Conservation (phyloP, 1,284 basidiomycete species). For the Cutaneotrichosporon sp. region DNA sequence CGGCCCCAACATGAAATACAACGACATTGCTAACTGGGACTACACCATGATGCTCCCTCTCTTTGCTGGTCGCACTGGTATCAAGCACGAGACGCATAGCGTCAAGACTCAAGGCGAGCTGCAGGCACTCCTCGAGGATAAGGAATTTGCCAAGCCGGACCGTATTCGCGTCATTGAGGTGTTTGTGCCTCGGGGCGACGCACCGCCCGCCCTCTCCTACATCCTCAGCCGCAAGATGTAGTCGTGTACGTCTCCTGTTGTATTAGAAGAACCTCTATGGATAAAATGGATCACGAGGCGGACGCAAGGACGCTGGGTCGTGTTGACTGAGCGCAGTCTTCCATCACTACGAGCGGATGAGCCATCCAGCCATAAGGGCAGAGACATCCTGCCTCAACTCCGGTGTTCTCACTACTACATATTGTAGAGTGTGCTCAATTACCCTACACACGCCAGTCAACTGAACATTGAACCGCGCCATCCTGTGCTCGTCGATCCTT, state of each 20-base stretch:
- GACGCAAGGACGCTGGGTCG: too few relatives aligned
- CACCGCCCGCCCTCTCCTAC: conserved; percentile 19
- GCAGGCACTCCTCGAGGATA: conserved; percentile 54
- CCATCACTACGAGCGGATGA: too few relatives aligned
- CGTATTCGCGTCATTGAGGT: conserved; percentile 51
- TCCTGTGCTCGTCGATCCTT: too few relatives aligned
- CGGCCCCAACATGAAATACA: conserved; percentile 52
- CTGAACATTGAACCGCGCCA: too few relatives aligned
- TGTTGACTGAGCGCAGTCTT: too few relatives aligned
- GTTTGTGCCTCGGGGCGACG: conserved; percentile 49
- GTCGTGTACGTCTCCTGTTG: not conserved
- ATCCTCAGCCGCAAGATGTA: conserved; percentile 8
- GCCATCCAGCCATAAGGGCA: too few relatives aligned
- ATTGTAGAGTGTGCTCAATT: too few relatives aligned
- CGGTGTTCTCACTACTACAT: too few relatives aligned
- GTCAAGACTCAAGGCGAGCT: conserved; percentile 57
- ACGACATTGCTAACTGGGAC: conserved; percentile 54
- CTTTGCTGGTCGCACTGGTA: conserved; percentile 37
- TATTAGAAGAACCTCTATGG: conserved; percentile 7
- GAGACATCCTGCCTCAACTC: too few relatives aligned
- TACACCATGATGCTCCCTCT: conserved; percentile 51
- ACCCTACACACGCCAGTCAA: too few relatives aligned
- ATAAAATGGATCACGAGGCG: not conserved
- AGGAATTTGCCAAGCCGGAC: conserved; percentile 46
- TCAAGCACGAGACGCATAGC: conserved; percentile 38